Conservation (phyloP, 306 rosid genomes). For the Rosa rugosa region DNA sequence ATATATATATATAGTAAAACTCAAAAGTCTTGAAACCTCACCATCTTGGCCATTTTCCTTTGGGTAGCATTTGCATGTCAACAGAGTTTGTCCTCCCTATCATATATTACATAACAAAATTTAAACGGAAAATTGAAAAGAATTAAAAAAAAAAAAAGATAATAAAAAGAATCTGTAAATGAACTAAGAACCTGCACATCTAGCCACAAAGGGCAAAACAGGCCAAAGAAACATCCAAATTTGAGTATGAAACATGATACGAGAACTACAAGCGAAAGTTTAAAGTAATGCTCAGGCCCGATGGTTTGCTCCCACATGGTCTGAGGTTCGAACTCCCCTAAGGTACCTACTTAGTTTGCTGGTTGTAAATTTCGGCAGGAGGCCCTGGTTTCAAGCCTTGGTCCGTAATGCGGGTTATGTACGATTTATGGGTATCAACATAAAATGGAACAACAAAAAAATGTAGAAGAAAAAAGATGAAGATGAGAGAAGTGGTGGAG, state of each 20-base stretch:
- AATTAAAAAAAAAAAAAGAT: not conserved
- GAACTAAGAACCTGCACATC: not conserved
- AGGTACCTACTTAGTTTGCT: not conserved
- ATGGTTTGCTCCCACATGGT: not conserved
- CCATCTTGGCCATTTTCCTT: conserved; percentile 98
- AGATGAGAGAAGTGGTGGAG: not conserved
- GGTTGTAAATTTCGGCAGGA: not conserved
- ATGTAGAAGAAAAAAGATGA: not conserved
- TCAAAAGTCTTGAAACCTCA: conserved; percentile 5
- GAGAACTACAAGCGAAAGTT: not conserved
- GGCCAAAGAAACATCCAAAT: not conserved
- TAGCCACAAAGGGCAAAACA: not conserved
- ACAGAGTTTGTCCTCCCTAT: conserved; percentile 72
- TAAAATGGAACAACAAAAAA: not conserved
- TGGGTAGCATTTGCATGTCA: conserved; percentile 70
- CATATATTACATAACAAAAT: not conserved
- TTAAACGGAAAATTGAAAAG: not conserved
- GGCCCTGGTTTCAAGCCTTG: not conserved
- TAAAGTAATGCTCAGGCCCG: not conserved
- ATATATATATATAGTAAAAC: not conserved
- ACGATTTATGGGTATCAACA: not conserved
- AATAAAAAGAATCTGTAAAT: not conserved
- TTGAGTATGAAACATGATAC: not conserved
- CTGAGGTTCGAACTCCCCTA: not conserved
- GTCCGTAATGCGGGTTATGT: not conserved